Percentiles rank a stretch among this genome's conserved stretches.
These are phyloP conservation scores for Arachnomyces sp. DNA, from an alignment of 2,329 filamentous ascomycete species.

Conservation along the genomic window DNA sequence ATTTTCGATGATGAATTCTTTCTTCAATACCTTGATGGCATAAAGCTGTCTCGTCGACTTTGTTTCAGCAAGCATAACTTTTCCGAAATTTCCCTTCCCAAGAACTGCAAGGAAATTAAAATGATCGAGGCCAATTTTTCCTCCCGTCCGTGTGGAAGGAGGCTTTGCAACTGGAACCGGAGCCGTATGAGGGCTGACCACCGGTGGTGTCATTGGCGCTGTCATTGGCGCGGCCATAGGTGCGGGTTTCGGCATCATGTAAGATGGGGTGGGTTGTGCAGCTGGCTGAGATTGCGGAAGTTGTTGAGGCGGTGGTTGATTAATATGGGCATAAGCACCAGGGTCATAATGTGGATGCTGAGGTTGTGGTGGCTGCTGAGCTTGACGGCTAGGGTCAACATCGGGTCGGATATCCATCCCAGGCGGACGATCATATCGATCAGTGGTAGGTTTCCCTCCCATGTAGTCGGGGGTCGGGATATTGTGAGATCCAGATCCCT, in stretches of 20 bases:
- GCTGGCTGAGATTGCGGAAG: constrained; percentile 15
- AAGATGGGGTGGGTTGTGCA: constrained; percentile 17
- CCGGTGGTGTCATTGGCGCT: constrained; percentile 11
- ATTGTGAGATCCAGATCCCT: constrained; percentile 35
- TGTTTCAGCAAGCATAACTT: constrained; percentile 98
- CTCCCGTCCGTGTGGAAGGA: constrained; percentile 22
- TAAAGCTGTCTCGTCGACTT: constrained; percentile 88
- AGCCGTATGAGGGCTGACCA: constrained; percentile 21
- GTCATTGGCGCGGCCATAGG: constrained; percentile 47
- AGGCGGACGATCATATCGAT: constrained; percentile 23
- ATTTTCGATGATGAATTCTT: constrained; percentile 99
- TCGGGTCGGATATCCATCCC: constrained; percentile 16
- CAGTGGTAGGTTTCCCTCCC: constrained; percentile 16
- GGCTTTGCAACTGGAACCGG: constrained; percentile 24
- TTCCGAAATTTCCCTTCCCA: constrained; percentile 98
- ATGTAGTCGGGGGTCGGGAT: constrained; percentile 39
- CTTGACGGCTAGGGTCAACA: constrained; percentile 29
- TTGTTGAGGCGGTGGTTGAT: constrained; percentile 13
- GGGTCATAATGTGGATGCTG: constrained; percentile 41
- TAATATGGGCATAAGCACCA: constrained; percentile 32
- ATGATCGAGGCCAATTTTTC: constrained; percentile 86
- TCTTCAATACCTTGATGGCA: constrained; percentile 98
- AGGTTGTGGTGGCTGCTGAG: constrained; percentile 34
- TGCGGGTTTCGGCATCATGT: constrained; percentile 17
- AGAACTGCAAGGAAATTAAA: constrained; percentile 99